These are phyloP conservation scores for Megacollybia platyphylla DNA, from an alignment of 1,284 basidiomycete species.

Conservation along the genomic window DNA sequence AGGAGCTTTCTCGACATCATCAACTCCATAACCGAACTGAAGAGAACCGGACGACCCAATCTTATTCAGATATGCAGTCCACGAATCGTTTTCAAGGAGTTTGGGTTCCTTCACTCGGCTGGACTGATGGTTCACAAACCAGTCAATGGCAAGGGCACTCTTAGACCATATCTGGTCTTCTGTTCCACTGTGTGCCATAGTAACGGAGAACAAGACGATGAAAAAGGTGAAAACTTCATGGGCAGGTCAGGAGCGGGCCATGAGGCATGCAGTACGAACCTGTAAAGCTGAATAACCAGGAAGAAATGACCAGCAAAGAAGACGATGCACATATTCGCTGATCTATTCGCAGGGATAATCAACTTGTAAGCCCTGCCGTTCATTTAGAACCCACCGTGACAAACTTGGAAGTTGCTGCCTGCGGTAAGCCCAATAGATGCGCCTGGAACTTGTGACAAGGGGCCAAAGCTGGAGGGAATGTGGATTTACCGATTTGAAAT, in stretches of 20 bases:
- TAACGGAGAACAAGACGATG: conserved; percentile 31
- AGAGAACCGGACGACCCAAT: conserved; percentile 14
- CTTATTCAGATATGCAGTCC: conserved; percentile 17
- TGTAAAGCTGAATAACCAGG: conserved; percentile 38
- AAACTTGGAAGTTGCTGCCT: conserved; percentile 22
- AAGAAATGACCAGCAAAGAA: conserved; percentile 33
- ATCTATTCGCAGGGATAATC: conserved; percentile 15
- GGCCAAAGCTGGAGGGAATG: conserved; percentile 1
- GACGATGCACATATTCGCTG: conserved; percentile 40
- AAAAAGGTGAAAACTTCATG: conserved; percentile 40
- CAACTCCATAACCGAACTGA: conserved; percentile 10
- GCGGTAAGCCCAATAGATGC: conserved; percentile 33
- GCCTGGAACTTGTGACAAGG: conserved; percentile 15
- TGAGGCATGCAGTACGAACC: background rate
- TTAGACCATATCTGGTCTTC: conserved; percentile 37
- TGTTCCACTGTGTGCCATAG: conserved; percentile 25
- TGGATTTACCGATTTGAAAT: conserved; percentile 32
- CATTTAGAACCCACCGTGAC: conserved; percentile 16
- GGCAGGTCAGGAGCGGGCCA: conserved; percentile 6
- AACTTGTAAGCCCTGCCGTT: conserved; percentile 3
- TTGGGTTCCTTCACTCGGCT: conserved; percentile 5
- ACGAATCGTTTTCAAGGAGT: conserved; percentile 12
- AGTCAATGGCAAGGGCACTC: conserved; percentile 37
- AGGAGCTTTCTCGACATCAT: conserved; percentile 17
- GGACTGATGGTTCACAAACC: conserved; percentile 26